phyloP scores from a whole-genome alignment of 352 stramenopile genomes.

The Globisporangium parvum region DNA sequence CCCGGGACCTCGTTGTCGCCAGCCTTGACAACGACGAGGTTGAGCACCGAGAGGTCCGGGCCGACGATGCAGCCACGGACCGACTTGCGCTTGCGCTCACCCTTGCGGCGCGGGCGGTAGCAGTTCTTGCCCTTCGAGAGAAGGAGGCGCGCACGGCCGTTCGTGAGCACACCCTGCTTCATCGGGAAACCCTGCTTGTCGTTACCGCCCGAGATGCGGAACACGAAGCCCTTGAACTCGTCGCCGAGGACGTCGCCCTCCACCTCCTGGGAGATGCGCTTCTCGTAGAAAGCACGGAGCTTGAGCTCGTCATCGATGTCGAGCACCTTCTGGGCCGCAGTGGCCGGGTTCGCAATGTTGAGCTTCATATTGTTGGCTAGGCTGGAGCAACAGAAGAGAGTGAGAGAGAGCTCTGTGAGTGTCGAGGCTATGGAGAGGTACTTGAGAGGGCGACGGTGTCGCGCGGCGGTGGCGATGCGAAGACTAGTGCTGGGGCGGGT shows the following conservation, averaged over 20 bases:
- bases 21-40: slow-evolving; percentile 98
- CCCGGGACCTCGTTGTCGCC: slow-evolving; percentile 95
- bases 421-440: not conserved
- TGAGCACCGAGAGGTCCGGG: slow-evolving; percentile 98
- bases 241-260: slow-evolving; percentile 98
- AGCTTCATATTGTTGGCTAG: slow-evolving; percentile 91
- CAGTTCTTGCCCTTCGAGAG: slow-evolving; percentile 97
- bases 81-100: slow-evolving; percentile 99
- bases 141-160: slow-evolving; percentile 98
- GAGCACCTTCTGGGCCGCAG: slow-evolving; percentile 98
- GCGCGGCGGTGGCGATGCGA: too few relatives aligned
- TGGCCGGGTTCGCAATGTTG: slow-evolving; percentile 99
- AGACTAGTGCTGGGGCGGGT: too few relatives aligned
- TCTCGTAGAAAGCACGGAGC: slow-evolving; percentile 98
- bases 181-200: slow-evolving; percentile 99
- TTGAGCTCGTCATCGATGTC: slow-evolving; percentile 99
- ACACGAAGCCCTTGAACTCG: slow-evolving; percentile 99
- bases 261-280: slow-evolving; percentile 99
- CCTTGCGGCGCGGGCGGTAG: slow-evolving; percentile 92
- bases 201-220: slow-evolving; percentile 99
- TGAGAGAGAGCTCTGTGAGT: not conserved
- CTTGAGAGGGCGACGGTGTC: too few relatives aligned
- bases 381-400: slow-evolving; percentile 7
- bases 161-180: slow-evolving; percentile 99
- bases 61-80: slow-evolving; percentile 99